Percentiles rank a stretch among this genome's conserved stretches.
These are phyloP conservation scores for Lablab purpureus DNA, from an alignment of 306 rosid species.

Conservation along the genomic window DNA sequence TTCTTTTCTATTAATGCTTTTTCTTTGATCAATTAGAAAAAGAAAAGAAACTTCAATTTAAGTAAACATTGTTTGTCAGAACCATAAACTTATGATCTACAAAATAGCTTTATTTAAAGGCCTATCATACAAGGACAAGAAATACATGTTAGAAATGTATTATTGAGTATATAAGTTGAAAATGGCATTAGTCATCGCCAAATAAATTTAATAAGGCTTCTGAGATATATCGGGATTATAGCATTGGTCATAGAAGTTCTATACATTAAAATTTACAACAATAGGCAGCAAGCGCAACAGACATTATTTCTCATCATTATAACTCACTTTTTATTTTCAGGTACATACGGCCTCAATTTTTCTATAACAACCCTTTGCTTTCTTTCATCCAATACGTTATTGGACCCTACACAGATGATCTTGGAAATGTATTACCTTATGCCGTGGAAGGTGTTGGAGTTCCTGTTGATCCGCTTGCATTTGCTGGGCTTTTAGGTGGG, in stretches of 20 bases:
- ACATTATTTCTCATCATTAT: conserved; percentile 7
- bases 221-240: conserved; percentile 8
- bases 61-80: not conserved
- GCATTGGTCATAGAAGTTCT: not conserved
- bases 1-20: not conserved
- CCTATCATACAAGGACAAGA: not conserved
- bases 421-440: conserved; percentile 92
- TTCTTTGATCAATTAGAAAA: not conserved
- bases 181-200: not conserved
- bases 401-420: conserved; percentile 94
- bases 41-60: not conserved
- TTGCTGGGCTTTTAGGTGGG: conserved; percentile 91
- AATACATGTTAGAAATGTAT: not conserved
- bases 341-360: conserved; percentile 94
- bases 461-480: conserved; percentile 97
- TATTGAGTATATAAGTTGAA: not conserved
- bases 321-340: conserved; percentile 53
- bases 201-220: conserved; percentile 18
- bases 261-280: not conserved
- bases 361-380: conserved; percentile 89
- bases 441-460: conserved; percentile 99
- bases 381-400: conserved; percentile 82
- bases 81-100: conserved; percentile 7
- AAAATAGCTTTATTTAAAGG: conserved; percentile 14
- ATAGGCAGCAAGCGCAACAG: not conserved